Evolutionary conservation across 2,329 filamentous ascomycete genomes (phyloP), one percentile per base, ranked within the genome.

Genomic region (Cytospora piceicola): DNA sequence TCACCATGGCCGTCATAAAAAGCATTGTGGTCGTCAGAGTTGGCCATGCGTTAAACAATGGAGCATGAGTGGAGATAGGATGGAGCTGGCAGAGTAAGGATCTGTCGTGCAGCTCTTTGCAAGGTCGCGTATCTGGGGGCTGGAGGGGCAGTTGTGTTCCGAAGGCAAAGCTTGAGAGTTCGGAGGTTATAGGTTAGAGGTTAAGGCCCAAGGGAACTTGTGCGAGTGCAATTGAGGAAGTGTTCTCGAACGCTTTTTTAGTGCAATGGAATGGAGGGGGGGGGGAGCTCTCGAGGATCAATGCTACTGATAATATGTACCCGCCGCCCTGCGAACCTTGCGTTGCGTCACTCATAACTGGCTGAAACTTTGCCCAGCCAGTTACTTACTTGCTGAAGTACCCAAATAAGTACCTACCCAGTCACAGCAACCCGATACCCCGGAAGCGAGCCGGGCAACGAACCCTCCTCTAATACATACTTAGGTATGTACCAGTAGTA

Each of bases 1-100:
- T 83, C 81, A 71, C 82, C 80, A 70, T 81, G 77, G 73, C 82
- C 81, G 65, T 82, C 79, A 61, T 78, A 74, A 73, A 81, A 81
- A 72, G 75, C 79, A 76, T 82, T 78, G 68, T 79, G 77, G 71
- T 77, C 75, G 71, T 81, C 79, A 4, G 72, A 63, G 57, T 61
- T 70, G 49, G 73, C 75, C 64, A 73, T 73, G 63, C 70, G 70
- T 68, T 67, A 63, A 65, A 64, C 61, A 68, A 66, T 68, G 66
- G 66, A 61, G 66, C 57, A 66, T 36, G 63, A 66, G 63, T 66
- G 63, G 66, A 42, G 56, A 65, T 68, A 46, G 52, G 59, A 68
- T 63, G 66, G 66, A 66, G 63, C 66, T 61, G 56, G 49, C 57
- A 53, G 60, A 58, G 52, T 32, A 51, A 39, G 52, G 63, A 58